Base-by-base conservation (phyloP, 352 stramenopile species). In the Globisporangium barbulae region DNA sequence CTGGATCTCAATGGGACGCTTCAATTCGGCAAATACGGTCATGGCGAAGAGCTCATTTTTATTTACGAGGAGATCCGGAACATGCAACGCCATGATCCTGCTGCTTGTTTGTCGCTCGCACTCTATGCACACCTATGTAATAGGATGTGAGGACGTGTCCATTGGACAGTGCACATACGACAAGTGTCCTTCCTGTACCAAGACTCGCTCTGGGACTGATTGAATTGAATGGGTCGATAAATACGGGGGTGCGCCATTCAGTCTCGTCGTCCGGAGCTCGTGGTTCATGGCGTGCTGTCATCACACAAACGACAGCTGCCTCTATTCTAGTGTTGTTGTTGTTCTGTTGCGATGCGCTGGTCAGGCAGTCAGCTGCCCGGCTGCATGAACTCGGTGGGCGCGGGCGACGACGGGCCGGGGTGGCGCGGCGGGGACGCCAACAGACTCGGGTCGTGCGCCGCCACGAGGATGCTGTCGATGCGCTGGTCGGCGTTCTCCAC, bases 381-480 rank as follows among this genome's bases (percentile, higher is more conserved):
- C 25, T 54, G 48, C 48, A 35, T 37, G 7, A 54, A 53, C 19
- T 53, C 44, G n/a, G 42, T 39, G n/a, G 30, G 25, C 8, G 41
- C 49, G 10, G 47, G 58, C 33, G 59, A 35, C 13, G 47, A 49
- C 49, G 66, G 61, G 61, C 60, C 64, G 67, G 65, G 60, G 63
- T 72, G 53, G 15, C n/a, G n/a, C n/a, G 70, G 57, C 19, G 61
- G 42, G 58, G 61, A 54, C 35, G 67, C 53, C 42, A 59, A 25
- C 19, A 63, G 63, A 42, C 30, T 74, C 71, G 58, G 72, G 21
- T 82, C 70, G 60, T 90, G 74, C 17, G 67, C 66, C n/a, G 78
- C 76, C 44, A 74, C 70, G 49, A 90, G 69, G 53, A 91, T 79
- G 33, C 69, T 60, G 50, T 89, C 82, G 48, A 91, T 86, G 42